phyloP scores from a whole-genome alignment of 2,329 filamentous ascomycete species.

The Trichoderma sp. region DNA sequence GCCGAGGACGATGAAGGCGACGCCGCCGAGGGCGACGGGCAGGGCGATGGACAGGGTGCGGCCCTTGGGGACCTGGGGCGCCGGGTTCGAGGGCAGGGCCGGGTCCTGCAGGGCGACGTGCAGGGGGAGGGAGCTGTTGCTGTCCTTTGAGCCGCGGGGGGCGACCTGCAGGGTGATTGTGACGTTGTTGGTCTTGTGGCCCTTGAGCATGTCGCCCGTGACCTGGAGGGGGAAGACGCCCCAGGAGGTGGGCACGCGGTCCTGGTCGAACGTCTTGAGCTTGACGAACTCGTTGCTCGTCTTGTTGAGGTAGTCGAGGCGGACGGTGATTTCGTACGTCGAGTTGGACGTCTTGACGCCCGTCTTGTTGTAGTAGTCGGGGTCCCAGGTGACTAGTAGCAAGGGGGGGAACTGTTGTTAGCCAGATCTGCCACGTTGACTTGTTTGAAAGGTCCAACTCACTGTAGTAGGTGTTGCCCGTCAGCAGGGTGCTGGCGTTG shows the following conservation, averaged over 20 bases:
- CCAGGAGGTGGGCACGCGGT: conserved; percentile 45
- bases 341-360: conserved; percentile 34
- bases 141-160: conserved; percentile 40
- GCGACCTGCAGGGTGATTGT: conserved; percentile 50
- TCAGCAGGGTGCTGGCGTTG: conserved; percentile 47
- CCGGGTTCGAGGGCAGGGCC: conserved; percentile 44
- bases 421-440: neutral
- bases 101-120: conserved; percentile 43
- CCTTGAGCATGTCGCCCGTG: conserved; percentile 42
- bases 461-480: conserved; percentile 56
- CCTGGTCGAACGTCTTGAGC: conserved; percentile 42
- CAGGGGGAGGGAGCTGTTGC: conserved; percentile 47
- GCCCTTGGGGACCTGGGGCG: conserved; percentile 40
- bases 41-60: conserved; percentile 56
- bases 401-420: neutral
- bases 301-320: conserved; percentile 47
- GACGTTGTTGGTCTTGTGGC: conserved; percentile 49
- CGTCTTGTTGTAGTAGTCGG: conserved; percentile 51
- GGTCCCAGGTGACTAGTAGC: conserved; percentile 59
- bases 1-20: conserved; percentile 54
- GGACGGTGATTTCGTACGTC: conserved; percentile 40
- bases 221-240: conserved; percentile 55
- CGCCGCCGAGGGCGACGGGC: conserved; percentile 52
- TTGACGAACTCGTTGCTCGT: conserved; percentile 43
- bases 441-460: conserved; percentile 29